Evolutionary conservation across 1,139 yeast genomes (phyloP), one percentile per base, ranked within the genome.

Genomic region (Arxiozyma heterogenica): DNA sequence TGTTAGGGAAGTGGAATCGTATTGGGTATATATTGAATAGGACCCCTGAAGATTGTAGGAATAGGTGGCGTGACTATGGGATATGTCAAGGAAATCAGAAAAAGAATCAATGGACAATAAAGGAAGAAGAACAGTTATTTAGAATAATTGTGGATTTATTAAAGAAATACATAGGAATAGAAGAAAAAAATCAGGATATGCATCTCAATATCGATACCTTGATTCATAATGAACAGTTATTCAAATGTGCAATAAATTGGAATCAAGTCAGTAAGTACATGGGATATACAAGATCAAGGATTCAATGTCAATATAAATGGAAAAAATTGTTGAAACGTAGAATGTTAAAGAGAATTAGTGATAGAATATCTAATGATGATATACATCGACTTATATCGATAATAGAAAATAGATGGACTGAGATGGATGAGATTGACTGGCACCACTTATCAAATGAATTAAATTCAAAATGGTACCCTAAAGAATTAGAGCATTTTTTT

Each of bases 1-100:
- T 53, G 6, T 86, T 82, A 54, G 88, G 93, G 11, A 87, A 85
- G 64, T 90, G 97, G 97, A 86, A 86, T 61, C 75, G 76, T 46
- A 85, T 90, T 58, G 96, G 96, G 1, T 77, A 78, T 52, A 71
- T 76, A 12, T 74, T 90, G 81, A 87, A 87, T 17, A 78, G 97
- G 64, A 90, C 91, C 97, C 97, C 97, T 0, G 97, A 91, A 64
- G 98, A 91, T 71, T 89, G 96, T 68, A 78, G 97, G 59, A 97
- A 91, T 67, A 76, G 97, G 57, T 91, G 96, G 96, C 78, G 97
- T 68, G 91, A 91, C 68, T 90, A 90, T 65, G 85, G 89, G 57
- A 89, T 89, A 68, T 89, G 96, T 71, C 96, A 96, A 23, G 75
- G 74, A 20, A 80, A 79, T 54, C 75, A 96, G 58, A 78, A 81